Conservation (phyloP, 805 yeast species). For the Candida patagonica region DNA sequence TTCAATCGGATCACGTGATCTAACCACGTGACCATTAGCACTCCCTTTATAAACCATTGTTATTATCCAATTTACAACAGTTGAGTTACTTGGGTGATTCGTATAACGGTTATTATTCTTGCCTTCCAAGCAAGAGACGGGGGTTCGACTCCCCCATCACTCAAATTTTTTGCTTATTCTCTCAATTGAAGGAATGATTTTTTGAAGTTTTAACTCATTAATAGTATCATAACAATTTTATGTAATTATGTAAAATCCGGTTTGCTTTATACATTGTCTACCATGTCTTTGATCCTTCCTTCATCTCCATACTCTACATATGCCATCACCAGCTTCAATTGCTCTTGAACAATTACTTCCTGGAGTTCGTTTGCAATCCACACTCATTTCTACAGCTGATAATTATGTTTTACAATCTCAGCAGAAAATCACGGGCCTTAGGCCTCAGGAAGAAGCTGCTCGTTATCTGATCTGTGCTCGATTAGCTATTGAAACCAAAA, state of each 20-base stretch:
- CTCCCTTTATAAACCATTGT: too few relatives aligned
- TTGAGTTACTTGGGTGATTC: slow-evolving; percentile 55
- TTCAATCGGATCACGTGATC: too few relatives aligned
- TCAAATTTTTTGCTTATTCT: slow-evolving; percentile 30
- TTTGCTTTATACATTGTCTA: too few relatives aligned
- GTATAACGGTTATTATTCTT: slow-evolving; percentile 88
- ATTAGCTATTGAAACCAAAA: slow-evolving; percentile 18
- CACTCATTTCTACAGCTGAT: slow-evolving; percentile 7
- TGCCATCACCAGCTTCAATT: background rate
- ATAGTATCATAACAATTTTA: too few relatives aligned
- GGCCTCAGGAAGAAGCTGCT: slow-evolving; percentile 20
- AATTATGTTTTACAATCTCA: slow-evolving; percentile 11
- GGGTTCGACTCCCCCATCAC: slow-evolving; percentile 90
- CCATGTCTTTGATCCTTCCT: too few relatives aligned
- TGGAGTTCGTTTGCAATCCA: slow-evolving; percentile 6
- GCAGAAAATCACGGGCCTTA: slow-evolving; percentile 9
- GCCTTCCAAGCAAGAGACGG: slow-evolving; percentile 92
- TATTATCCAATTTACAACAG: too few relatives aligned
- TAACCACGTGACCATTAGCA: too few relatives aligned
- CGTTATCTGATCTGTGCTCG: slow-evolving; percentile 17
- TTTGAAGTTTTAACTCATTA: too few relatives aligned
- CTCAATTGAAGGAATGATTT: too few relatives aligned
- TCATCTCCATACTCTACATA: too few relatives aligned
- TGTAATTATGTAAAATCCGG: too few relatives aligned
- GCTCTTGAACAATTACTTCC: slow-evolving; percentile 10